Evolutionary conservation across 805 yeast species (phyloP), one percentile per base, ranked within the genome.

Genomic region (Cyberlindnera americana): DNA sequence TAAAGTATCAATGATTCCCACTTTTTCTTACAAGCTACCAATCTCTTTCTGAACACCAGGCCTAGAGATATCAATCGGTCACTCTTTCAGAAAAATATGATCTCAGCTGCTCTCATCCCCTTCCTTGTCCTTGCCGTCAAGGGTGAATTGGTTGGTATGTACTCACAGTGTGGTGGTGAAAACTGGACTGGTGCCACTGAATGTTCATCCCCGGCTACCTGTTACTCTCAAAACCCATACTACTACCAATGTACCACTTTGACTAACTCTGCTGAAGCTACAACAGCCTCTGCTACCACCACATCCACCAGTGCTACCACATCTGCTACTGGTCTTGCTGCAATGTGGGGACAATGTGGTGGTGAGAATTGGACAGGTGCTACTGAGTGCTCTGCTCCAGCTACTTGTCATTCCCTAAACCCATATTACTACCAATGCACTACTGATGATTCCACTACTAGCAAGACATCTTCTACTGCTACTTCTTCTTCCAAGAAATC

Each of bases 341-440:
- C 27, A 25, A 33, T 33, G 37, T 33, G 33, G 33, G 28, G 24
- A 19, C 47, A 43, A 29, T 44, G 44, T 38, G 44, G 48, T 34
- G 43, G 48, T 16, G 16, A 16, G 14, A 31, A 24, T 39, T 39
- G 37, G 28, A n/a, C 19, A 5, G 48, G 48, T 23, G 29, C 38
- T 11, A 44, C 48, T 15, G 33, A 29, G 11, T 57, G 63, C 50
- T 48, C 35, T 11, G 35, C 33, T 8, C 58, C 53, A 33, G 49
- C 53, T 27, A 40, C 41, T 22, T 59, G 61, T 40, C 31, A 33
- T 23, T 41, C 53, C 3, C 43, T 42, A 30, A 51, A 54, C 33
- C 44, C 47, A 16, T 56, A 34, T 44, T 58, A 57, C 42, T 51
- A 44, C 43, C 61, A 55, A 37, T 59, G 62, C 46, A 39, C 43